Base-by-base conservation (phyloP, 2,329 filamentous ascomycete species). In the Sclerotinia subarctica region DNA sequence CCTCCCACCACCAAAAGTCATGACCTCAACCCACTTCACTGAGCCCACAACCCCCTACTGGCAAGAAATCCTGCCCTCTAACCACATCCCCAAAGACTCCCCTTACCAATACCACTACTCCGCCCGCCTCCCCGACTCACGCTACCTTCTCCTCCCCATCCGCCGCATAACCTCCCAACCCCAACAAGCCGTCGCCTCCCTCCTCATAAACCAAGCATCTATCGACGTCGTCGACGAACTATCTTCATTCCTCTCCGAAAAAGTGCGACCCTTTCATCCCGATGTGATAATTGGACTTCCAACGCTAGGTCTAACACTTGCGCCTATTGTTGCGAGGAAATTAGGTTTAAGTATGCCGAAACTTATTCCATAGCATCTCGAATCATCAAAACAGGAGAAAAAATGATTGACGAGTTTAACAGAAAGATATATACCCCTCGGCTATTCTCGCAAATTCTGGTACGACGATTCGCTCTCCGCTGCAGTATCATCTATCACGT, bases 361-460 rank as follows among this genome's bases (percentile, higher is more conserved):
- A 29, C 29, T 5, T 3, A 29, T 29, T 29, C 5, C 29, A 5
- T 29, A 29, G 29, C 29, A 29, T 29, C 29, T 5, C 29, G 3
- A 3, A 3, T 2, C 2, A 29, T 29, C 29, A 29, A 29, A 29
- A 2, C 29, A 5, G 29, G 29, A 29, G 29, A 29, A n/a, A 29
- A 29, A 29, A 29, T 15, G 7, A 15, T 21, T 17, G 21, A 29
- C 4, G 38, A 15, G 17, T 26, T 29, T 5, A 29, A 42, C 24
- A 75, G 74, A 70, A 65, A 66, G 73, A 53, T 75, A 74, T 47
- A 56, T 76, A 1, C 72, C 75, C 2, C 66, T 76, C n/a, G 74
- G 74, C 2, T 75, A 75, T 53, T 76, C 75, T 2, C 69, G 69
- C 3, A 76, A 76, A 60, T 76, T 76, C 69, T 76, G 75, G 75